Base-by-base conservation (phyloP, 305 asterid species). In the Rubia tinctorum region DNA sequence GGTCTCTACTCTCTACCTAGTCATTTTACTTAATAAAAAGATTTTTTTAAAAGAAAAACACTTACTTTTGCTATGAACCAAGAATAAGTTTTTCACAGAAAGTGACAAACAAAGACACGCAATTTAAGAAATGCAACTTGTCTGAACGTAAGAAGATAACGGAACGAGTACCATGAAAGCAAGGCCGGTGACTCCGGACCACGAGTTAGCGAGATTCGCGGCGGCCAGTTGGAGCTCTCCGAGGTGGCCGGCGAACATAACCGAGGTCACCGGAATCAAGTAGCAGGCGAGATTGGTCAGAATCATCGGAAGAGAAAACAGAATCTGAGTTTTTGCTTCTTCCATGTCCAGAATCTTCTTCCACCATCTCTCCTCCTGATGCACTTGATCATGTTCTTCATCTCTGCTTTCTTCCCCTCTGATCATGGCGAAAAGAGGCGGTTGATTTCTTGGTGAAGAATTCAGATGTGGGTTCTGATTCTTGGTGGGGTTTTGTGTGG, bases 161-260 rank as follows among this genome's bases (percentile, higher is more conserved):
- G 8, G 34, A 5, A 51, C 4, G 58, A 44, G 27, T 58, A 58
- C 64, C 64, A 59, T 30, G 77, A 91, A 73, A 71, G 89, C 82
- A n/a, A 81, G 73, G 49, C 96, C 97, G 51, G 96, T 71, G 68
- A 88, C 91, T 11, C 80, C 70, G n/a, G 96, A 88, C 97, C 98
- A 90, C 0, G 95, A 90, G 75, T 88, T 86, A n/a, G 92, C 98
- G 17, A 90, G 93, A 64, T 84, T 92, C 0, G 98, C 72, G 3
- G 83, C 91, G 4, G 98, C 94, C 0, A 90, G 91, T 18, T 86
- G 79, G 66, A 86, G 90, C 2, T 88, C 77, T 0, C 96, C 97
- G 71, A 88, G 85, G 77, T 91, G 97, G 70, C 97, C 97, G 77
- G 88, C 93, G 76, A 88, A 90, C 97, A 91, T 90, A 13, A 91